Evolutionary conservation across 495 filamentous ascomycete genomes (phyloP).

Genomic region (Penicillium tannophilum): DNA sequence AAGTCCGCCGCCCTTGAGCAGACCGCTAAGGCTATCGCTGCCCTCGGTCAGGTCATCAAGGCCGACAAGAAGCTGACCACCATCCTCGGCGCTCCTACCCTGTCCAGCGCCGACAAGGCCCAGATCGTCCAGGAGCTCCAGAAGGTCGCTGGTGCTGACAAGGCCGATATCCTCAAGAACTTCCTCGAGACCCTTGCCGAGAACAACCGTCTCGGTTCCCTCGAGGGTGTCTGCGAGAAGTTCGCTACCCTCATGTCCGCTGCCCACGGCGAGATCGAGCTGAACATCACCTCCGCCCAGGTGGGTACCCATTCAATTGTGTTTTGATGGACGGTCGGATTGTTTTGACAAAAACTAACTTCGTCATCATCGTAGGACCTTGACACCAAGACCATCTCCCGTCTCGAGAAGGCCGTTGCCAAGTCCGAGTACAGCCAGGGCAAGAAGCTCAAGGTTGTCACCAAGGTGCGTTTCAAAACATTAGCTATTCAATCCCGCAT

Average conservation of each 20-base stretch:
- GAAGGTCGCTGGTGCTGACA: constrained; percentile 72
- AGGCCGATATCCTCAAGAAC: constrained; percentile 87
- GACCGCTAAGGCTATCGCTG: constrained; percentile 71
- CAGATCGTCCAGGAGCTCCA: constrained; percentile 80
- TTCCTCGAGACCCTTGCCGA: constrained; percentile 86
- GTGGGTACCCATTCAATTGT: constrained; percentile 49
- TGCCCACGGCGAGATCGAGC: constrained; percentile 87
- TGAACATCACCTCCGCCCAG: constrained; percentile 84
- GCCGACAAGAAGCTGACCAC: constrained; percentile 75
- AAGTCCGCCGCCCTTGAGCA: constrained; percentile 84
- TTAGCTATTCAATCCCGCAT: not conserved
- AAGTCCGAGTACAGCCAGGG: constrained; percentile 90
- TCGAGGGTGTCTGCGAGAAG: constrained; percentile 83
- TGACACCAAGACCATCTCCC: constrained; percentile 78
- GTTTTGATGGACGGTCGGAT: not conserved
- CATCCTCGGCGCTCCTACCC: constrained; percentile 80
- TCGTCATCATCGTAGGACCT: constrained; percentile 60
- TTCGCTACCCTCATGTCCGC: constrained; percentile 86
- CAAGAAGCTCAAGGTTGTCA: constrained; percentile 96
- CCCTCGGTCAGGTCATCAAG: constrained; percentile 70
- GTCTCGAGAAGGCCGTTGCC: constrained; percentile 83
- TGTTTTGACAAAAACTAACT: not conserved
- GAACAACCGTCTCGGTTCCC: constrained; percentile 88
- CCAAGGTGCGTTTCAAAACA: constrained; percentile 62
- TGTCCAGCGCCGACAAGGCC: constrained; percentile 75